Evolutionary conservation across 176 grass and related monocot genomes (phyloP).

Genomic region (Paspalum notatum): DNA sequence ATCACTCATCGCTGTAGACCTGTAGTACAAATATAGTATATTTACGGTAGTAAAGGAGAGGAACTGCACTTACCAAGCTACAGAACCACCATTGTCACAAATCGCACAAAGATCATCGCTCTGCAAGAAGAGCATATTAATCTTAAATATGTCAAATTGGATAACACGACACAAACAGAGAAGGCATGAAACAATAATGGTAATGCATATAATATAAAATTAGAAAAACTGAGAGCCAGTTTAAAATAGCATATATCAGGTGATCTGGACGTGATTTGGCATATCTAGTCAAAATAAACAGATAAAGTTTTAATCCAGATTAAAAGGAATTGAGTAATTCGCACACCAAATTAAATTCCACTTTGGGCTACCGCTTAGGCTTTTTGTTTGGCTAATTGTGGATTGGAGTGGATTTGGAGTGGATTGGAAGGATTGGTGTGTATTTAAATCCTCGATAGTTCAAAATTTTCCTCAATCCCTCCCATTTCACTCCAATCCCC

Average conservation of each 20-base stretch:
- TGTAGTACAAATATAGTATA: not conserved
- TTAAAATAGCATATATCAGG: not conserved
- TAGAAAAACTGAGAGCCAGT: not conserved
- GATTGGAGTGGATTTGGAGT: too few species aligned
- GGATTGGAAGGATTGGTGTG: too few species aligned
- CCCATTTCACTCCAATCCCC: too few species aligned
- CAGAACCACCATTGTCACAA: conserved; percentile 20
- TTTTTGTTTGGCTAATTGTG: too few species aligned
- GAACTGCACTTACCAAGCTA: conserved; percentile 21
- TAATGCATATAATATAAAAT: not conserved
- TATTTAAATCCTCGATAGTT: too few species aligned
- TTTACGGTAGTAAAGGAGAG: conserved; percentile 10
- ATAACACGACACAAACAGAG: not conserved
- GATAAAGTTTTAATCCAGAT: not conserved
- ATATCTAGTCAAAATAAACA: not conserved
- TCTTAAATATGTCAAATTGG: not conserved
- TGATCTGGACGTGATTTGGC: not conserved
- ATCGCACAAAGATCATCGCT: not conserved
- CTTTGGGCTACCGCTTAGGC: not conserved
- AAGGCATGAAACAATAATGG: not conserved
- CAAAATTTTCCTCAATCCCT: too few species aligned
- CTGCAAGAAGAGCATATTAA: not conserved
- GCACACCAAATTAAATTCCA: not conserved
- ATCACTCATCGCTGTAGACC: not conserved
- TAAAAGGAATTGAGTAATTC: not conserved